Base-by-base conservation (phyloP, 78 protist genomes). In the Isochrysis galbana region DNA sequence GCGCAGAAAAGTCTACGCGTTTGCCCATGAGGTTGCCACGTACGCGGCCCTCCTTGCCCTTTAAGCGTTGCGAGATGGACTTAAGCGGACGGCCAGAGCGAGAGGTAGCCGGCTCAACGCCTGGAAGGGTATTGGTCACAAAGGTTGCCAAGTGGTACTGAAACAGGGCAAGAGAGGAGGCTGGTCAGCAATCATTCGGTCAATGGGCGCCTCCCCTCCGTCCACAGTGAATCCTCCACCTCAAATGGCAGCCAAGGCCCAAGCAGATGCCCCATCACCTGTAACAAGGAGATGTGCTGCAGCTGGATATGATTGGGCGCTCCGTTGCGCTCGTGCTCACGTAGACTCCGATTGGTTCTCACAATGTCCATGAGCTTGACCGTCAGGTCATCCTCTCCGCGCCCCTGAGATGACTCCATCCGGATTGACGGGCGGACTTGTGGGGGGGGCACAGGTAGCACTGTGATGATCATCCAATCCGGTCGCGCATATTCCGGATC, bases 21-120 rank as follows among this genome's bases (percentile, higher is more conserved):
- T 99, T 99, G 44, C 99, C 99, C 99, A 99, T 99, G 46, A 99
- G 96, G 94, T 99, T 98, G 46, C 98, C 98, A 25, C 99, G 96
- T 45, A 99, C 93, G 32, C 99, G 95, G 44, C 99, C 99, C 82
- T 97, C 99, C 94, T 99, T 99, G 34, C 99, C 99, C 95, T 98
- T 98, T 83, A 99, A 89, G 32, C 99, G 96, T 93, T 98, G 98
- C 39, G 97, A 42, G 51, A 99, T 96, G 70, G 99, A 80, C 94
- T 99, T 99, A 94, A 99, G 82, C 38, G 99, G 99, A 14, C 98
- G 92, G 19, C 98, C 99, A 17, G 96, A 74, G 87, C 96, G 94
- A n/a, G 95, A 96, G 45, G 89, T 94, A 11, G 97, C 87, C 36
- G 26, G 83, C 38, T 94, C 96, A 29, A 87, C 17, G 77, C 98